Percentiles rank a stretch among this genome's conserved stretches.
Conservation (phyloP, 2,329 filamentous ascomycete genomes). For the Rhinocladiella mackenziei region DNA sequence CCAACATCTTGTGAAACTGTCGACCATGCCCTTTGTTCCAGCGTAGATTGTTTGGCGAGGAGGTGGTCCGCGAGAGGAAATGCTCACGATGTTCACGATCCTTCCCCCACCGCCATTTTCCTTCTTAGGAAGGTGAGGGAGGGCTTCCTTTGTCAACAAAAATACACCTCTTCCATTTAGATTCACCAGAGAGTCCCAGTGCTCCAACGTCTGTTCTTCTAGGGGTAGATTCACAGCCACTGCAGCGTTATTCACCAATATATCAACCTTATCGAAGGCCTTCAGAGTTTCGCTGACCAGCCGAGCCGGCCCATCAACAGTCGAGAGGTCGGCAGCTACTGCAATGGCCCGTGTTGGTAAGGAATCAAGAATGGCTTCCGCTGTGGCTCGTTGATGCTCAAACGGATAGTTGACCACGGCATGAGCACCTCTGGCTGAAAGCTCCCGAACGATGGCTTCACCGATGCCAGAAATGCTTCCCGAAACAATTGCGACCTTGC, state of each 20-base stretch:
- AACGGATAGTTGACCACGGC: conserved; percentile 39
- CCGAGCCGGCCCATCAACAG: conserved; percentile 35
- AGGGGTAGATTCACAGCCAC: conserved; percentile 28
- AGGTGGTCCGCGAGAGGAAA: conserved; percentile 39
- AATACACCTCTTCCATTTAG: conserved; percentile 47
- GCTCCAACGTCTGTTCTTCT: conserved; percentile 38
- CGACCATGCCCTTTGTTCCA: conserved; percentile 40
- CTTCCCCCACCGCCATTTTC: conserved; percentile 29
- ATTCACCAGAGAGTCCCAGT: conserved; percentile 44
- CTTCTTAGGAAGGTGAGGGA: conserved; percentile 21
- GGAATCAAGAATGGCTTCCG: conserved; percentile 26
- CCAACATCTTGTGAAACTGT: conserved; percentile 37
- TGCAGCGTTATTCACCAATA: conserved; percentile 43
- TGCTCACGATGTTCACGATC: conserved; percentile 43
- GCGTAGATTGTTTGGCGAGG: conserved; percentile 36
- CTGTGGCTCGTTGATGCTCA: not conserved
- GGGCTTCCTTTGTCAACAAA: conserved; percentile 40
- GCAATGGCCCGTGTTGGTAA: conserved; percentile 36
- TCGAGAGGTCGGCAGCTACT: conserved; percentile 44
- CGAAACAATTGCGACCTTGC: conserved; percentile 47
- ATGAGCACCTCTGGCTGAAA: conserved; percentile 43
- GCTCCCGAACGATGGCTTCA: conserved; percentile 44
- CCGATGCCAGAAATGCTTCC: conserved; percentile 51
- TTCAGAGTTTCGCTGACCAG: conserved; percentile 39
- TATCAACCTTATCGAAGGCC: conserved; percentile 40